Base-by-base conservation (phyloP, 2,329 filamentous ascomycete genomes). In the Phialophora expanda region DNA sequence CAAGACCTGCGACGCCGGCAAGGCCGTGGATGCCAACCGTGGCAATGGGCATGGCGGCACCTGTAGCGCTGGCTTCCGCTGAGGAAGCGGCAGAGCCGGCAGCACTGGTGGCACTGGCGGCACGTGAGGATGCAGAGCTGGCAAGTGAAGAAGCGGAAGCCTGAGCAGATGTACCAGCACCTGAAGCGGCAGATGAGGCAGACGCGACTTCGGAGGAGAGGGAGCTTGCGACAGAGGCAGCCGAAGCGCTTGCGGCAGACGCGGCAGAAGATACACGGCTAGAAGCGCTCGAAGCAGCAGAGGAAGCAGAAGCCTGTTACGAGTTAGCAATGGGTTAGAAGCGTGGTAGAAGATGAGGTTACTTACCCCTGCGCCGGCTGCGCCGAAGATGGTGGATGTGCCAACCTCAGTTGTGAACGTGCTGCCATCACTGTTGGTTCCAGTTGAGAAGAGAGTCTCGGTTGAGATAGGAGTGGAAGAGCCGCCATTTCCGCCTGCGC, bases 1-100 rank as follows among this genome's bases (percentile, higher is more conserved):
- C 78, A 38, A 82, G 71, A 68, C 80, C 80, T 41, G 79, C 74
- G 55, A 75, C 74, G 61, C 80, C 80, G 34, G 75, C 66, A 53
- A 74, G 54, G 41, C 69, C 69, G 38, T 72, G 61, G 55, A 68
- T 62, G 24, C 70, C 73, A 50, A 69, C 69, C 20, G 72, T 74
- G 14, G 68, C 71, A 46, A 73, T 67, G 5, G 70, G 69, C 46
- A 66, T 65, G 12, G 62, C 66, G n/a, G 56, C 59, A 41, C 65
- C 66, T 12, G 50, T 61, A 3, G 58, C 46, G n/a, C 48, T 53
- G 26, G 65, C 46, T 34, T 51, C 64, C 26, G 57, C 59, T 9
- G 64, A 57, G 7, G 24, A 28, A 41, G 62, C 62, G 24, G 64
- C 61, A 58, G 66, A 55, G 53, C 30, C 61, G 17, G 66, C 66